Base-by-base conservation (phyloP, 768 basidiomycete genomes). In the Pleurotus platypus region DNA sequence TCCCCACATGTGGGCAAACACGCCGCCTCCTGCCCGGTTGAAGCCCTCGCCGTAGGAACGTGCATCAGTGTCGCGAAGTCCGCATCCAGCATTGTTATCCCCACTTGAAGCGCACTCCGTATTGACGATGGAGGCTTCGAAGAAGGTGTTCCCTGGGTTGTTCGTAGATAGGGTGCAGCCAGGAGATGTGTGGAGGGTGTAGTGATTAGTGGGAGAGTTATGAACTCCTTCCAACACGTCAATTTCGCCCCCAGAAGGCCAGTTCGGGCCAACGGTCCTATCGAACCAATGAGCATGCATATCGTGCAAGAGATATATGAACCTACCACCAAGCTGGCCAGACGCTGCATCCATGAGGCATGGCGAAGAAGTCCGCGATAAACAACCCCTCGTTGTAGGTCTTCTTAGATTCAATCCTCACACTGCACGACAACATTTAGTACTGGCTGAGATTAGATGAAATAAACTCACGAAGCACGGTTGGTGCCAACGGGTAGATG, bases 221-320 rank as follows among this genome's bases (percentile, higher is more conserved):
- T 90, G 81, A 55, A 90, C 86, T 15, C 87, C 86, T 64, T 92
- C 90, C 5, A 91, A 64, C 48, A 89, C 80, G 62, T 92, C 90
- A 47, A 85, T 67, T 88, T n/a, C 77, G 74, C 83, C 84, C 22
- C 58, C 69, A n/a, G 37, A 15, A 3, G 83, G 83, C 84, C 83
- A 86, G 46, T 77, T 64, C 1, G 78, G 73, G 8, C 84, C 83
- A 46, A 75, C 72, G 2, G 77, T 72, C 66, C 73, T 74, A 49
- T 39, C 26, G n/a, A 39, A 13, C 47, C 4, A 22, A 2, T 13
- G 16, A 57, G 30, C 63, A 56, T 18, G 15, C 26, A 7, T 18
- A n/a, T 5, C 38, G 26, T 27, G 1, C 22, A 8, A 4, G 20
- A 30, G 45, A 53, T 15, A 46, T 51, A 24, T 2, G 22, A 51